phyloP scores from a whole-genome alignment of 1,284 basidiomycete genomes.

The Microstroma glucosiphilum region DNA sequence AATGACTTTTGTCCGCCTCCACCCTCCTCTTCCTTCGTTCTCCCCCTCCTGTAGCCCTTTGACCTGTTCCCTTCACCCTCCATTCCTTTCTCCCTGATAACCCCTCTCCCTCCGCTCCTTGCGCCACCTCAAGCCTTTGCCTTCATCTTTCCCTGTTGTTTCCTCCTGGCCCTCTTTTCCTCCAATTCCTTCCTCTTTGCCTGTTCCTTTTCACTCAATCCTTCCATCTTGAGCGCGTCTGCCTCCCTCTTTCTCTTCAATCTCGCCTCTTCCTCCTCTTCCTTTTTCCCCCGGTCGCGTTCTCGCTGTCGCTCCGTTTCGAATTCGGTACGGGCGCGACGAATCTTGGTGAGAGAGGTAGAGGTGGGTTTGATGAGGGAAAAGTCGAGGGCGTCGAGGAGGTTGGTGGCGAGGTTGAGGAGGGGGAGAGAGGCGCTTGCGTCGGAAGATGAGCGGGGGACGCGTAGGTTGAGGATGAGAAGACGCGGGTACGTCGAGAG shows the following conservation, averaged over 20 bases:
- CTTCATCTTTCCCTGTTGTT: conserved; percentile 22
- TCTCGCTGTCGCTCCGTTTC: conserved; percentile 33
- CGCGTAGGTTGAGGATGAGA: conserved; percentile 34
- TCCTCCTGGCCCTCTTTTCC: conserved; percentile 40
- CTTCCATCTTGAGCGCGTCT: conserved; percentile 41
- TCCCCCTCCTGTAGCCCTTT: background rate
- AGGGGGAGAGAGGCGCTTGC: conserved; percentile 26
- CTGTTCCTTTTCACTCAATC: conserved; percentile 44
- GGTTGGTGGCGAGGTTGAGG: conserved; percentile 35
- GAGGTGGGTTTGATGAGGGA: conserved; percentile 27
- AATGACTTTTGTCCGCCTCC: background rate
- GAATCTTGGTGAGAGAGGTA: conserved; percentile 32
- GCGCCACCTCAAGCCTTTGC: conserved; percentile 6
- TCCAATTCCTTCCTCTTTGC: conserved; percentile 45
- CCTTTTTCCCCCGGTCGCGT: conserved; percentile 30
- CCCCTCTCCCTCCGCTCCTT: background rate
- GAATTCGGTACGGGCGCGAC: conserved; percentile 34
- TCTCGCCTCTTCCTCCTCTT: conserved; percentile 31
- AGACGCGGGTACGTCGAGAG: conserved; percentile 15
- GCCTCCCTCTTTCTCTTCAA: conserved; percentile 39
- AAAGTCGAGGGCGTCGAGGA: conserved; percentile 40
- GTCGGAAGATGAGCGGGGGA: conserved; percentile 25
- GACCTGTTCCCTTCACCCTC: no score
- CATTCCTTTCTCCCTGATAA: no score
- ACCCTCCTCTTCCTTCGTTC: background rate